A percentile compares a stretch with the other conserved stretches of the same genome.
Evolutionary conservation across 2,329 filamentous ascomycete species (phyloP).

Genomic region (Exserohilum turcica): DNA sequence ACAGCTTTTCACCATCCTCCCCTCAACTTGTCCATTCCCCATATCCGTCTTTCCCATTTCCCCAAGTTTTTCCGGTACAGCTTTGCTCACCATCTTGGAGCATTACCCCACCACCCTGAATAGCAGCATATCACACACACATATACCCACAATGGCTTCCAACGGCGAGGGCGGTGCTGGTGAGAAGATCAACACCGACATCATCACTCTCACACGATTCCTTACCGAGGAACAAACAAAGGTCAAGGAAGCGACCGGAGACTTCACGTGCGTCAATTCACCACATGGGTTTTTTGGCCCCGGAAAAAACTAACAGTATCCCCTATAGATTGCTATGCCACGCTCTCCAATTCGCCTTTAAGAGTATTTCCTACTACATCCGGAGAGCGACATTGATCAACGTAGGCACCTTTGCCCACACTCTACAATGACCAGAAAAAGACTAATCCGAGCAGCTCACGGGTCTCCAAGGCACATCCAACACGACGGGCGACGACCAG

Average conservation of each 20-base stretch:
- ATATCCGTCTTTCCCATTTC: conserved; percentile 7
- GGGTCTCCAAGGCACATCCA: conserved; percentile 90
- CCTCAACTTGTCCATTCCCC: conserved; percentile 10
- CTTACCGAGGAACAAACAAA: conserved; percentile 95
- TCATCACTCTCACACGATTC: conserved; percentile 92
- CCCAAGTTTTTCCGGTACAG: background rate
- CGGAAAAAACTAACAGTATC: background rate
- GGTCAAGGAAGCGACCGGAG: conserved; percentile 91
- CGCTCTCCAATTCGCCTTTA: conserved; percentile 98
- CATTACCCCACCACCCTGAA: background rate
- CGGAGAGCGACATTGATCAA: conserved; percentile 93
- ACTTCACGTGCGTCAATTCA: conserved; percentile 80
- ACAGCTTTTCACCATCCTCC: conserved; percentile 14
- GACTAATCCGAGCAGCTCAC: conserved; percentile 63
- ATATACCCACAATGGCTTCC: conserved; percentile 41
- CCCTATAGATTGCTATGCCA: conserved; percentile 84
- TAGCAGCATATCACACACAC: background rate
- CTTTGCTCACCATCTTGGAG: background rate
- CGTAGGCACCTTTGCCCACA: conserved; percentile 39
- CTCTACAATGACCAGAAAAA: background rate
- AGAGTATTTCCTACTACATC: conserved; percentile 99
- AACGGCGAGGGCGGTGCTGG: conserved; percentile 57
- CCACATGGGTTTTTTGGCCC: no score
- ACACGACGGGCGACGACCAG: conserved; percentile 95
- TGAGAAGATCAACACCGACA: conserved; percentile 93